These are phyloP conservation scores for Penicillium turbatum DNA, from an alignment of 495 filamentous ascomycete genomes.

Conservation along the genomic window DNA sequence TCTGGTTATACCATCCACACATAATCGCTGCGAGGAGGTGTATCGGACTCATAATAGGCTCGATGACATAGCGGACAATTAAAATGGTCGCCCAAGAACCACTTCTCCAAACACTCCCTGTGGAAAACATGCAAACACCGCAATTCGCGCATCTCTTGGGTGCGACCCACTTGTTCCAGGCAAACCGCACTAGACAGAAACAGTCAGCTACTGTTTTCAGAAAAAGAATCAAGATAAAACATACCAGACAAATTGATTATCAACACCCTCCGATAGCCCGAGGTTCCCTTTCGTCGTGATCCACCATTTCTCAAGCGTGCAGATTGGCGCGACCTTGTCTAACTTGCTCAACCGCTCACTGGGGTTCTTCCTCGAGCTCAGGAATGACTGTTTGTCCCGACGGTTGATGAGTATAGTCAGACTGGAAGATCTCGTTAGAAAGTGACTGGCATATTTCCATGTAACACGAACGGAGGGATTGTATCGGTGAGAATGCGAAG, in stretches of 20 bases:
- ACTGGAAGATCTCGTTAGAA: slow-evolving; percentile 16
- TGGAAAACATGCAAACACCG: slow-evolving; percentile 47
- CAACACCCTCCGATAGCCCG: slow-evolving; percentile 33
- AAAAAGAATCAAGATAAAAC: slow-evolving; percentile 3
- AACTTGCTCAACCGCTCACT: slow-evolving; percentile 37
- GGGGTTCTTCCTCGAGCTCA: slow-evolving; percentile 26
- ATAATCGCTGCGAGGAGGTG: slow-evolving; percentile 35
- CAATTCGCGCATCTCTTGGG: slow-evolving; percentile 41
- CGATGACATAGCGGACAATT: slow-evolving; percentile 44
- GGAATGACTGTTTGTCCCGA: slow-evolving; percentile 25
- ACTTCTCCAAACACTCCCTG: slow-evolving; percentile 43
- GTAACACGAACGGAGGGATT: slow-evolving; percentile 9
- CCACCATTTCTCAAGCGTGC: slow-evolving; percentile 45
- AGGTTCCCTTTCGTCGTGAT: slow-evolving; percentile 33
- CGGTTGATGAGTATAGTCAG: slow-evolving; percentile 39
- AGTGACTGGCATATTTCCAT: not conserved
- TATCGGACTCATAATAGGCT: slow-evolving; percentile 35
- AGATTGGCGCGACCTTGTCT: slow-evolving; percentile 38
- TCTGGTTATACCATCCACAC: slow-evolving; percentile 41
- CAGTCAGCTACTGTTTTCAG: not conserved
- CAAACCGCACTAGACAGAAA: slow-evolving; percentile 34
- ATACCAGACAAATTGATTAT: slow-evolving; percentile 44
- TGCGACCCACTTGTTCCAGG: slow-evolving; percentile 37
- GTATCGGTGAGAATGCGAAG: not conserved
- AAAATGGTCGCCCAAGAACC: slow-evolving; percentile 43